Percentiles rank a stretch among this genome's conserved stretches.
These are phyloP conservation scores for Camellia granthamiana DNA, from an alignment of 148 eudicot species.

Conservation along the genomic window DNA sequence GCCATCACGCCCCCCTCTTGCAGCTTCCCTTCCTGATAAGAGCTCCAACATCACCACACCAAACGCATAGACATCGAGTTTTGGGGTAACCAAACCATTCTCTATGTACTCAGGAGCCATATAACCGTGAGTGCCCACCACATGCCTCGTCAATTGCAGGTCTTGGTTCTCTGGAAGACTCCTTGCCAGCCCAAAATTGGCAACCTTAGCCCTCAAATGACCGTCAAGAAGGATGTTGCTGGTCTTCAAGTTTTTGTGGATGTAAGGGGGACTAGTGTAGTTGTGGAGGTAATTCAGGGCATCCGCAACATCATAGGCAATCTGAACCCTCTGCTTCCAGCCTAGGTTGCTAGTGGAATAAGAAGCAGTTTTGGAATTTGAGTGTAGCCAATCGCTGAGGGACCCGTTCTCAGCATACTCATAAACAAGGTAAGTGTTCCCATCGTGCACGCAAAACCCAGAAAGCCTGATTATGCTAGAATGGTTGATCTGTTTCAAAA, in stretches of 20 bases:
- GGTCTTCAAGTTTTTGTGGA: slow-evolving; percentile 75
- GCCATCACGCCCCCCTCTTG: neutral
- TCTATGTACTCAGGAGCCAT: slow-evolving; percentile 83
- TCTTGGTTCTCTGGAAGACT: slow-evolving; percentile 35
- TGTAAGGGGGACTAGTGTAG: slow-evolving; percentile 68
- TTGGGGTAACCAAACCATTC: slow-evolving; percentile 65
- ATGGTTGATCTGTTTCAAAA: slow-evolving; percentile 67
- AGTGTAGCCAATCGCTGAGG: slow-evolving; percentile 45
- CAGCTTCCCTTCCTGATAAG: slow-evolving; percentile 63
- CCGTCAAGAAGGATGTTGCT: slow-evolving; percentile 61
- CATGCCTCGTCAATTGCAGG: slow-evolving; percentile 59
- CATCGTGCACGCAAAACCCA: slow-evolving; percentile 64
- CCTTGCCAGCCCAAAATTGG: slow-evolving; percentile 73
- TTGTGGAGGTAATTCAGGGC: slow-evolving; percentile 78
- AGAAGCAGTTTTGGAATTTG: slow-evolving; percentile 11
- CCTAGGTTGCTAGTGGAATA: slow-evolving; percentile 24
- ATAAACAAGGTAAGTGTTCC: slow-evolving; percentile 69
- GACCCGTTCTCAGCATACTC: slow-evolving; percentile 75
- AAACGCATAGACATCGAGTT: slow-evolving; percentile 69
- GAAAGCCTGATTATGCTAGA: slow-evolving; percentile 62
- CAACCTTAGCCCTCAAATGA: slow-evolving; percentile 53
- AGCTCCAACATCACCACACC: slow-evolving; percentile 69
- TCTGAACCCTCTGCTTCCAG: slow-evolving; percentile 74
- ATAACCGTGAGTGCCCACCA: slow-evolving; percentile 79
- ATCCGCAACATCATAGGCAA: slow-evolving; percentile 60